Evolutionary conservation across 2,329 filamentous ascomycete species (phyloP), one percentile per base, ranked within the genome.

Genomic region (Aspergillus vadensis): DNA sequence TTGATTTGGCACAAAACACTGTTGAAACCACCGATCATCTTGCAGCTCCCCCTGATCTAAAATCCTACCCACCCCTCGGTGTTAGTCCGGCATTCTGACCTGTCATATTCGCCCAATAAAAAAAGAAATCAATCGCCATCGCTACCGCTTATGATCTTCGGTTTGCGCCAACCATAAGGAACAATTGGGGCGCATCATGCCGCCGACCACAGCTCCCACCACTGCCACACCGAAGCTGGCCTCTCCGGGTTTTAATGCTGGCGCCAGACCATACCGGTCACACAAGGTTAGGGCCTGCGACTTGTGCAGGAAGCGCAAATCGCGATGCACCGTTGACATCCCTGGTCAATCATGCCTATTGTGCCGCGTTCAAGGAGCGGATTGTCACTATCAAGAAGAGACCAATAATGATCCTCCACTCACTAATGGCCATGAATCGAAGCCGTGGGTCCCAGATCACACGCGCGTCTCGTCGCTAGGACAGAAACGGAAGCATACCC

Each of bases 251-350:
- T 74, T 79, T 63, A 78, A 77, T 60, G 74, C 77, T 50, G 77
- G 77, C 15, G 72, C 78, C 54, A 79, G 86, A 48, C 86, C 85
- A 3, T 88, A 88, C 68, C 78, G 86, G 61, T 88, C 85, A 7
- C 86, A 88, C 73, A 81, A 86, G 62, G 81, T 83, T 41, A 84
- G 85, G 53, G 86, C 86, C 8, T 88, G 86, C 73, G 75, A 85
- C 55, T 76, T 85, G 14, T 88, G 86, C 68, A 80, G 86, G 56
- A 82, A 82, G 61, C 81, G 86, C 61, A 88, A 88, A 70, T 86
- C 85, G 2, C 80, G 86, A 64, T 88, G 86, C 69, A 86, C 85
- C 17, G 81, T 85, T 27, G 84, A 86, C 66, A 74, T 82, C 14
- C 78, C 80, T 4, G 79, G 82, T 2, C 75, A 81, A 55, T 78